Evolutionary conservation across 228 moss, liverwort and hornwort genomes (phyloP).

Genomic region (Sphagnum fallax): DNA sequence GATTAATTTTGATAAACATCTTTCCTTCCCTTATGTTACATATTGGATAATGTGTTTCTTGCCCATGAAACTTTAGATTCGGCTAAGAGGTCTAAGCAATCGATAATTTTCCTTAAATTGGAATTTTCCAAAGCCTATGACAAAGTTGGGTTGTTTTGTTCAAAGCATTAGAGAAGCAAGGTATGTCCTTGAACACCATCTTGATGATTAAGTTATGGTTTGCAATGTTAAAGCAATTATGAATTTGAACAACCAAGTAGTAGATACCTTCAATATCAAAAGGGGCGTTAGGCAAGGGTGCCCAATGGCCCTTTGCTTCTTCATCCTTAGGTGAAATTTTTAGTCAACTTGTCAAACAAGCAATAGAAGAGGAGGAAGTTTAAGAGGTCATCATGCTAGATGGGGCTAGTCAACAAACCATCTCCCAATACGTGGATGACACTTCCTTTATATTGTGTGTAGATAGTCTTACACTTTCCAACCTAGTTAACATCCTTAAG

Average conservation of each 20-base stretch:
- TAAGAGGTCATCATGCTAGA: neutral
- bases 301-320: neutral
- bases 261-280: neutral
- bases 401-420: neutral
- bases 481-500: neutral
- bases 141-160: neutral
- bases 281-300: neutral
- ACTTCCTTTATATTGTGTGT: neutral
- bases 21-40: no score
- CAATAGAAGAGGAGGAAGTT: neutral
- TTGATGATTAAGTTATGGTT: neutral
- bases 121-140: neutral
- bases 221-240: neutral
- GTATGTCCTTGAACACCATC: neutral
- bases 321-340: neutral
- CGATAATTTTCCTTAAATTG: neutral
- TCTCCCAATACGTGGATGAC: neutral
- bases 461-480: neutral
- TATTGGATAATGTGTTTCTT: neutral
- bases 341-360: neutral
- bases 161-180: neutral
- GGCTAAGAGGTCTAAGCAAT: neutral
- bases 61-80: neutral
- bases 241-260: neutral
- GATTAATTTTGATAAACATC: neutral